Evolutionary conservation across 306 rosid genomes (phyloP), one percentile per base, ranked within the genome.

Genomic region (Cicer cuneatum): DNA sequence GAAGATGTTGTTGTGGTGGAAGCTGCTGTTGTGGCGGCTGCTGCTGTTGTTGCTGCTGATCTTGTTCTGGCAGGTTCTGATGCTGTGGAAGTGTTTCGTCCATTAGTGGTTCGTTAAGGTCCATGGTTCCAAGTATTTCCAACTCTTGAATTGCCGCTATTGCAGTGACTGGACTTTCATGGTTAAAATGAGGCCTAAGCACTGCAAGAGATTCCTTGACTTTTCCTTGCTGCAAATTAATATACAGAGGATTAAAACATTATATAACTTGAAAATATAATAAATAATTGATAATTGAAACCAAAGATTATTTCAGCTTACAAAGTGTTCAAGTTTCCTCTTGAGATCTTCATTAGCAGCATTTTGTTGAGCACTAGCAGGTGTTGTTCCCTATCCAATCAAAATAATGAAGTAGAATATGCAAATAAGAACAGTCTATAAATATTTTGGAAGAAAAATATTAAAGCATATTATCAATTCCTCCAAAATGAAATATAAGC

Each of bases 261-360:
- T 71, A 29, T 58, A 77, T 57, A 10, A 15, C 42, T 78, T 52
- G 11, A 67, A 81, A 58, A 67, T n/a, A 35, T 10, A 21, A 60
- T 47, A 73, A 8, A 56, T 5, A 24, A 52, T 0, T 35, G 54
- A 14, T 43, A 21, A 81, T 43, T 38, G 12, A 68, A 51, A 39
- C 51, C 73, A 52, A 38, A 48, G 61, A 63, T 35, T 8, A 11
- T 39, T 58, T 71, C 64, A 48, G 85, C 98, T 92, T 80, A 92
- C 96, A 66, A 92, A 83, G 73, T 75, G 84, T 58, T 88, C 94
- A 16, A 90, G 87, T 71, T 88, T 90, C 89, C 87, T 82, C 85
- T 41, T 84, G 39, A 92, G 84, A 12, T 84, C 93, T 68, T 61
- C 90, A 63, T 78, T 76, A 6, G 49, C 85, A 18, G 41, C 85